phyloP scores from a whole-genome alignment of 2,329 filamentous ascomycete genomes.

The Hypoxylon sp. region DNA sequence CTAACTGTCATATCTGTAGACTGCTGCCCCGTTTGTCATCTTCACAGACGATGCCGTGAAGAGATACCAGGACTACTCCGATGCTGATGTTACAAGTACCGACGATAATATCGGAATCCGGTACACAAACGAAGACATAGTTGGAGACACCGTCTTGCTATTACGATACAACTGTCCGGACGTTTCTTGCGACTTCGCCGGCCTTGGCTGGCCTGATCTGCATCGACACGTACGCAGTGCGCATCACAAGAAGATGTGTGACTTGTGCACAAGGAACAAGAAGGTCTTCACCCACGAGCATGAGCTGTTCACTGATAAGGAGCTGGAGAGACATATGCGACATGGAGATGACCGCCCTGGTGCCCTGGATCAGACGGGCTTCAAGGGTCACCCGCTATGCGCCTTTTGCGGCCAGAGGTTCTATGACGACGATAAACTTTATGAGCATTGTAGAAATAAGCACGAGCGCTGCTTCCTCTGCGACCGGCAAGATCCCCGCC shows the following conservation, averaged over 20 bases:
- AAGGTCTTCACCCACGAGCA: conserved; percentile 99
- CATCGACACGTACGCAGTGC: conserved; percentile 84
- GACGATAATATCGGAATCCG: conserved; percentile 92
- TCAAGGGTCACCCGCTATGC: conserved; percentile 95
- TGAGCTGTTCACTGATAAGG: conserved; percentile 85
- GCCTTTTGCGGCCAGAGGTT: conserved; percentile 93
- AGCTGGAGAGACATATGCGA: conserved; percentile 89
- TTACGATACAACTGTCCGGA: conserved; percentile 97
- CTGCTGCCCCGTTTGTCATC: conserved; percentile 83
- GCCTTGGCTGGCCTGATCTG: conserved; percentile 80
- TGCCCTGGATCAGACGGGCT: conserved; percentile 91
- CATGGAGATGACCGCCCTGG: conserved; percentile 93
- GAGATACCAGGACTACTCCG: conserved; percentile 85
- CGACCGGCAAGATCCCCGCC: conserved; percentile 77
- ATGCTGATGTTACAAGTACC: conserved; percentile 79
- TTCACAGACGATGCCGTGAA: conserved; percentile 90
- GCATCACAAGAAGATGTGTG: conserved; percentile 79
- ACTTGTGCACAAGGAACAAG: conserved; percentile 82
- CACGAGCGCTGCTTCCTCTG: conserved; percentile 97
- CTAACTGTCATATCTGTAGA: conserved; percentile 55
- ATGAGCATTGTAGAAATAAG: conserved; percentile 90
- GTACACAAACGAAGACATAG: conserved; percentile 90
- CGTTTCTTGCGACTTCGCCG: conserved; percentile 79
- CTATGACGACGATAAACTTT: conserved; percentile 96
- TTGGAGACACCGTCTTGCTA: conserved; percentile 89